These are phyloP conservation scores for Phaeophleospora eucalypticola DNA, from an alignment of 2,329 filamentous ascomycete genomes.

Conservation along the genomic window DNA sequence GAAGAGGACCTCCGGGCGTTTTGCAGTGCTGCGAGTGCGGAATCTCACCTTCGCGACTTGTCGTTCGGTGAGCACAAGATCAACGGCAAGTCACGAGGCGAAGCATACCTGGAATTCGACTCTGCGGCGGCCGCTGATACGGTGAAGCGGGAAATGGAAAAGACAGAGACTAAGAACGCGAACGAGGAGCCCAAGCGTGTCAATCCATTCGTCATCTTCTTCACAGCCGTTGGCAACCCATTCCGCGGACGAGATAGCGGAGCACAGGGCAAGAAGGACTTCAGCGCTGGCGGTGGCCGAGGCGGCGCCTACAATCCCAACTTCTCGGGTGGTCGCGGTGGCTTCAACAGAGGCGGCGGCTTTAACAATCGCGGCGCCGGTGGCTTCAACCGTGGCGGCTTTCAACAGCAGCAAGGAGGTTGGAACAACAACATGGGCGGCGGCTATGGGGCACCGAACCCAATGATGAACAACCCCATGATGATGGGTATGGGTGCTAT, in stretches of 20 bases:
- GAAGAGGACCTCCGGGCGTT: conserved; percentile 92
- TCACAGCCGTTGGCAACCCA: conserved; percentile 15
- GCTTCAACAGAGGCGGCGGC: conserved; percentile 30
- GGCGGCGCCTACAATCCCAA: conserved; percentile 30
- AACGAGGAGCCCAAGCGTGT: conserved; percentile 18
- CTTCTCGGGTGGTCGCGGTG: conserved; percentile 41
- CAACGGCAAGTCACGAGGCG: conserved; percentile 95
- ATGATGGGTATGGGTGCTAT: conserved; percentile 45
- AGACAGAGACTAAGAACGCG: conserved; percentile 16
- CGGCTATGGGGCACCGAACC: conserved; percentile 24
- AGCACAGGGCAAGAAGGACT: conserved; percentile 35
- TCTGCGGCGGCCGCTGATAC: conserved; percentile 81
- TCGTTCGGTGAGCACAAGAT: conserved; percentile 99
- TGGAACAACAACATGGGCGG: conserved; percentile 34
- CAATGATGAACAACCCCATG: conserved; percentile 35
- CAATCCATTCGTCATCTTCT: conserved; percentile 72
- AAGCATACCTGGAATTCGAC: conserved; percentile 80
- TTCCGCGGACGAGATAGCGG: conserved; percentile 47
- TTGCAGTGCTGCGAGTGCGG: conserved; percentile 64
- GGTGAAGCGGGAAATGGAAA: conserved; percentile 75
- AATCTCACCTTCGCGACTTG: conserved; percentile 82
- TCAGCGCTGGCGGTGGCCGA: conserved; percentile 4
- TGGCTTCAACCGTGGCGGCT: conserved; percentile 16
- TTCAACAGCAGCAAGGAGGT: conserved; percentile 25
- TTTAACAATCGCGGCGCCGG: conserved; percentile 19